Conservation (phyloP, 176 grass and related monocot genomes). For the Puccinellia tenuiflora region DNA sequence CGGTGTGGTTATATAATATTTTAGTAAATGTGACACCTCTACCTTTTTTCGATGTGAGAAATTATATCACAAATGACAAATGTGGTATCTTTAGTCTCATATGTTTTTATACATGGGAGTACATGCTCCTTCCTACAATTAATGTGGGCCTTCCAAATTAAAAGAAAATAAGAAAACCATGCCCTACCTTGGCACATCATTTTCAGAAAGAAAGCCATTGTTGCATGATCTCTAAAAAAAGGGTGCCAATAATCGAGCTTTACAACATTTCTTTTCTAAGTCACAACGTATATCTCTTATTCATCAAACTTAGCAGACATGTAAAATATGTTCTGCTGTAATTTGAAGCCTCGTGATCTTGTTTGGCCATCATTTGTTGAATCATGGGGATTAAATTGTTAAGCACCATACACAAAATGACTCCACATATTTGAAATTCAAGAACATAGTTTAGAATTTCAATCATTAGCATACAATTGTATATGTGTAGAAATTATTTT, state of each 20-base stretch:
- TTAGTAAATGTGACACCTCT: neutral
- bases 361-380: neutral
- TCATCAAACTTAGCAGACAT: no score
- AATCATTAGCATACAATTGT: neutral
- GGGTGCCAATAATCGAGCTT: no score
- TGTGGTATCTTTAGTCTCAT: neutral
- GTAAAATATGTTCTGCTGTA: no score
- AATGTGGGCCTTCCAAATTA: no score
- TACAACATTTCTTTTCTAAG: no score
- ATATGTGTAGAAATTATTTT: neutral
- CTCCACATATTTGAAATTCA: neutral
- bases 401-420: neutral
- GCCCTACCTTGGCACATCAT: no score
- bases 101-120: neutral
- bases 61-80: neutral
- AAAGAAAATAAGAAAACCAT: no score
- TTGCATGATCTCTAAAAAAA: no score
- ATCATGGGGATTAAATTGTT: neutral
- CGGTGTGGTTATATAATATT: neutral
- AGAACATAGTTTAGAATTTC: neutral
- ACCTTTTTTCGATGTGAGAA: neutral
- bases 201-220: no score
- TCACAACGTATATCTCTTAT: no score
- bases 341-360: neutral
- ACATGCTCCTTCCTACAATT: no score